Percentiles rank a stretch among this genome's conserved stretches.
Conservation (phyloP, 257 asterid species). For the Plectranthus barbatus region DNA sequence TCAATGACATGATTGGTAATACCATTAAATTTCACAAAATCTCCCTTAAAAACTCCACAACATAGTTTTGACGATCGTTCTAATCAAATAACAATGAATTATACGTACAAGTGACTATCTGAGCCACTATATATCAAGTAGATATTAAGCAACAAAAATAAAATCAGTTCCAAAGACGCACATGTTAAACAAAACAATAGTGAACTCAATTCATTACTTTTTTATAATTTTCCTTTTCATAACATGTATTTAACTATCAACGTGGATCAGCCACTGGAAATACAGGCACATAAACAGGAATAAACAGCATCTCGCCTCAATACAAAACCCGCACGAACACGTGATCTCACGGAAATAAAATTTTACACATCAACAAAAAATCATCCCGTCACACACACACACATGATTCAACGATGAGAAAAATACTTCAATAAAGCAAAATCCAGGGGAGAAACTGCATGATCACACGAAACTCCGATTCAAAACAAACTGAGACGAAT, state of each 20-base stretch:
- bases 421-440: neutral
- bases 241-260: neutral
- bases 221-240: neutral
- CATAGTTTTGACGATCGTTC: neutral
- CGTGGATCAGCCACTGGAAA: neutral
- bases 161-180: neutral
- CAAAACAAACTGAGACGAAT: neutral
- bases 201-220: no score
- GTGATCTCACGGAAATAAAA: neutral
- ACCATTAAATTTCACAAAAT: neutral
- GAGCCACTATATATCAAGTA: neutral
- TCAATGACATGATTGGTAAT: neutral
- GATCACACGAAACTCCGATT: slow-evolving; percentile 2
- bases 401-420: neutral
- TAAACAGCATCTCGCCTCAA: neutral
- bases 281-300: neutral
- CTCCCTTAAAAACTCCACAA: neutral
- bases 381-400: neutral
- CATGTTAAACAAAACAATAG: no score
- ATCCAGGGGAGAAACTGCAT: slow-evolving; percentile 7
- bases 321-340: neutral
- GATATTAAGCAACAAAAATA: neutral
- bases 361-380: neutral
- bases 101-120: neutral
- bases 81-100: neutral